Evolutionary conservation across 345 rosid genomes (phyloP).

Genomic region (Mallotus nudiflorus): DNA sequence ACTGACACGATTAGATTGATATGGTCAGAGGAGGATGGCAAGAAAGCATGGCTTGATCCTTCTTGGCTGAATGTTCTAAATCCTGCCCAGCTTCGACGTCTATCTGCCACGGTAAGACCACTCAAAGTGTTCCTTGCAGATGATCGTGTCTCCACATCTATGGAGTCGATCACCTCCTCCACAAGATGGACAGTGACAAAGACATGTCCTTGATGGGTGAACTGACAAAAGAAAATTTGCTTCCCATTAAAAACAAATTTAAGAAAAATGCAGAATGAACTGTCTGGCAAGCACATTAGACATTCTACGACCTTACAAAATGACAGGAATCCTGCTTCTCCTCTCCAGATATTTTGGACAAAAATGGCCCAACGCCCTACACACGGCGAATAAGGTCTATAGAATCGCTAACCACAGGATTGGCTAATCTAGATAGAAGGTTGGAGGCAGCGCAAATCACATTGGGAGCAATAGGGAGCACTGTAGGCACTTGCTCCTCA

Average conservation of each 20-base stretch:
- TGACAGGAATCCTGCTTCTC: background rate
- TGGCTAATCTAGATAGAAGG: background rate
- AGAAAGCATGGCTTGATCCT: constrained; percentile 31
- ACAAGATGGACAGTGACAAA: constrained; percentile 80
- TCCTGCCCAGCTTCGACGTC: constrained; percentile 66
- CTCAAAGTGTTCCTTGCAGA: constrained; percentile 65
- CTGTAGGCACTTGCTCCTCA: too few relatives aligned
- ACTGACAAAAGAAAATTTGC: constrained; percentile 47
- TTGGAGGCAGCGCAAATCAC: too few relatives aligned
- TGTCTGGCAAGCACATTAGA: background rate
- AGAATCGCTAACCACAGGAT: background rate
- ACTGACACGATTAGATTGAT: constrained; percentile 78
- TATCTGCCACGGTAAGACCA: constrained; percentile 78
- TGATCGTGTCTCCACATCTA: constrained; percentile 52
- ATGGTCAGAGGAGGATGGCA: constrained; percentile 41
- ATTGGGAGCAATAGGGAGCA: too few relatives aligned
- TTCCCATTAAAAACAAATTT: background rate
- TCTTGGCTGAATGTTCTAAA: constrained; percentile 59
- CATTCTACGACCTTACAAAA: background rate
- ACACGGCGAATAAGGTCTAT: background rate
- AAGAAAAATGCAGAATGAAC: background rate
- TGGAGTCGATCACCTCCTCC: constrained; percentile 61
- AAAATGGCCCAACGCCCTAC: background rate
- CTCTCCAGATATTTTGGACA: background rate
- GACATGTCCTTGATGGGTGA: constrained; percentile 90